These are phyloP conservation scores for Cokeromyces recurvatus DNA, from an alignment of 371 early-diverging fungal species.

Conservation along the genomic window DNA sequence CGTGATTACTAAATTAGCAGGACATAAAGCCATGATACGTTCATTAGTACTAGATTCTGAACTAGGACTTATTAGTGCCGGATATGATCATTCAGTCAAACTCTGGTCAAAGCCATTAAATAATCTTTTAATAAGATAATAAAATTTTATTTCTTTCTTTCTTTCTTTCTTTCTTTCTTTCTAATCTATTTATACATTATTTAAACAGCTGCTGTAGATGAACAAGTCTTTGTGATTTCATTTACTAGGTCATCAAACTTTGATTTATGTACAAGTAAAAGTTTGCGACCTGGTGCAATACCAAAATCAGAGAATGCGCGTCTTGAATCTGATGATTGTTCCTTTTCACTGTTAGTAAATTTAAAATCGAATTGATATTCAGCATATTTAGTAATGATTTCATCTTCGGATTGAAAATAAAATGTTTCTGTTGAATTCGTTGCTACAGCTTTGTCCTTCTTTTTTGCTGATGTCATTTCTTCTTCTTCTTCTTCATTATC, in stretches of 20 bases:
- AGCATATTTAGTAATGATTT: slow-evolving; percentile 62
- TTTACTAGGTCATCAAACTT: slow-evolving; percentile 57
- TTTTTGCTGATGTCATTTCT: slow-evolving; percentile 2
- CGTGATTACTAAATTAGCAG: slow-evolving; percentile 42
- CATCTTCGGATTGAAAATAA: slow-evolving; percentile 91
- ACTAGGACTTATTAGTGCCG: slow-evolving; percentile 32
- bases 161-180: not conserved
- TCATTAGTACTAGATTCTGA: slow-evolving; percentile 25
- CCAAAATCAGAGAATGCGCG: slow-evolving; percentile 85
- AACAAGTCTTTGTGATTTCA: slow-evolving; percentile 38
- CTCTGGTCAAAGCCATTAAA: slow-evolving; percentile 24
- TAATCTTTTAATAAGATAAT: slow-evolving; percentile 5
- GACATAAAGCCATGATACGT: slow-evolving; percentile 49
- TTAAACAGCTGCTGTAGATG: slow-evolving; percentile 19
- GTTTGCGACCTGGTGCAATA: slow-evolving; percentile 70
- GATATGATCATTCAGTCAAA: slow-evolving; percentile 32
- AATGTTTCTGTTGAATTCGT: slow-evolving; percentile 40
- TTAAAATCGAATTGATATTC: slow-evolving; percentile 60
- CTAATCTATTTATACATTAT: too few species aligned
- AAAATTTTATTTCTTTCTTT: not conserved
- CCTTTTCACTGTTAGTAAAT: slow-evolving; percentile 53
- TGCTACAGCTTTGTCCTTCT: slow-evolving; percentile 38
- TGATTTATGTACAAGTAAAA: slow-evolving; percentile 65
- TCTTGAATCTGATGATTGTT: slow-evolving; percentile 70
- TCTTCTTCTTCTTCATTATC: slow-evolving; percentile 55